Conservation (phyloP, 352 stramenopile genomes). For the Pythium guiyangense region DNA sequence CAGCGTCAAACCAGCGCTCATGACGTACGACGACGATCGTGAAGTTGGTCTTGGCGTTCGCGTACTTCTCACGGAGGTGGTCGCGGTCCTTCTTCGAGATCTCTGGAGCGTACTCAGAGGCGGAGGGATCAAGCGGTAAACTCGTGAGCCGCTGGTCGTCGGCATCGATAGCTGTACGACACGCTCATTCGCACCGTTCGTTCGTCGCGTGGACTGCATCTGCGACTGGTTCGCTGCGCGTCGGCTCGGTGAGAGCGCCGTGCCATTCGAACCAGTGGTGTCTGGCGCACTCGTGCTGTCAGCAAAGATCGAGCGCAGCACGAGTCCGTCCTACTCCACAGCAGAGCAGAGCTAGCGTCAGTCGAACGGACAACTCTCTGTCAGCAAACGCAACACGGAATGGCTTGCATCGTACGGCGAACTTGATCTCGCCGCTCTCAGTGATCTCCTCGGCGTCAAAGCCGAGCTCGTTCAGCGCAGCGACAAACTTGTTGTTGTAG, state of each 20-base stretch:
- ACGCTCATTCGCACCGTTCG: constrained; percentile 9
- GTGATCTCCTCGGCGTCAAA: constrained; percentile 80
- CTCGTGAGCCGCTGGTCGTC: neutral
- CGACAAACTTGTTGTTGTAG: constrained; percentile 75
- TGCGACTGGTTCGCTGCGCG: constrained; percentile 12
- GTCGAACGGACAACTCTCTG: neutral
- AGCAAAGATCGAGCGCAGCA: constrained; percentile 58
- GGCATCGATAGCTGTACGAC: neutral
- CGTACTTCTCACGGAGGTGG: constrained; percentile 69
- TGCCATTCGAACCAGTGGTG: neutral
- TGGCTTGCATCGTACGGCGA: constrained; percentile 35
- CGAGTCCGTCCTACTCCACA: constrained; percentile 71
- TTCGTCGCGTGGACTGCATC: constrained; percentile 9
- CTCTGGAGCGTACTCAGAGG: too few species aligned
- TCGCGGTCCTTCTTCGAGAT: constrained; percentile 56
- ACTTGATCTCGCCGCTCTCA: constrained; percentile 76
- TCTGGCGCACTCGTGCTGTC: constrained; percentile 13
- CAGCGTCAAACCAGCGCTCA: too few species aligned
- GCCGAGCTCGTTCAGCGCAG: constrained; percentile 65
- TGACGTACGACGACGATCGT: constrained; percentile 60
- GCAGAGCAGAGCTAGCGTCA: too few species aligned
- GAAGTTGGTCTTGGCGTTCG: constrained; percentile 80
- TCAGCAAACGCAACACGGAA: neutral
- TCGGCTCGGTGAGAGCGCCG: constrained; percentile 7
- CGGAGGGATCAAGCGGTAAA: too few species aligned